Evolutionary conservation across 2,329 filamentous ascomycete genomes (phyloP).

Genomic region (Paraconiothyrium brasiliense): DNA sequence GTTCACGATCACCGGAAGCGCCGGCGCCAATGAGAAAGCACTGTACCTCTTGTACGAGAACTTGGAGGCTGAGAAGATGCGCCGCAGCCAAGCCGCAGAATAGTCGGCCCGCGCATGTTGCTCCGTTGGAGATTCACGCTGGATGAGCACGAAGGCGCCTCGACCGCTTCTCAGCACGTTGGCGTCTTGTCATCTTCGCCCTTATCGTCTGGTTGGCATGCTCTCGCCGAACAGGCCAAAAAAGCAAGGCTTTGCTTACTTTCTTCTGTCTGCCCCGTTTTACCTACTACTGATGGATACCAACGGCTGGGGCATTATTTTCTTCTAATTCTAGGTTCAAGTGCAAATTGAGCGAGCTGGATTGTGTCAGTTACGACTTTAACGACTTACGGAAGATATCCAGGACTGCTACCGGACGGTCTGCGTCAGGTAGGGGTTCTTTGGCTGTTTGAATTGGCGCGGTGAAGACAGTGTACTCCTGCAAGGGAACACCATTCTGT

Average conservation of each 20-base stretch:
- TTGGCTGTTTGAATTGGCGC: slow-evolving; percentile 27
- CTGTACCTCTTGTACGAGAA: slow-evolving; percentile 98
- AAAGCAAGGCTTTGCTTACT: slow-evolving; percentile 47
- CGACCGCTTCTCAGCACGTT: slow-evolving; percentile 17
- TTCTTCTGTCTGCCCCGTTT: slow-evolving; percentile 34
- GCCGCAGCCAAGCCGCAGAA: slow-evolving; percentile 78
- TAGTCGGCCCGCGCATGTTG: slow-evolving; percentile 36
- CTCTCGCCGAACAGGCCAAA: slow-evolving; percentile 24
- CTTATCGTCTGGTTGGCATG: slow-evolving; percentile 17
- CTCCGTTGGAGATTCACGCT: slow-evolving; percentile 8
- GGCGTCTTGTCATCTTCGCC: slow-evolving; percentile 12
- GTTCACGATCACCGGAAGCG: slow-evolving; percentile 99
- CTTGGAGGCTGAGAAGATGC: slow-evolving; percentile 98
- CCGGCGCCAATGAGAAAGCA: slow-evolving; percentile 92
- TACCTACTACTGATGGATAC: slow-evolving; percentile 42
- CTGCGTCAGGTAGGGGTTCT: slow-evolving; percentile 37
- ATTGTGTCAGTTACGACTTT: slow-evolving; percentile 49
- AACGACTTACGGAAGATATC: slow-evolving; percentile 55
- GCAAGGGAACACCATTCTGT: slow-evolving; percentile 19
- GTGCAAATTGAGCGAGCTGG: slow-evolving; percentile 50
- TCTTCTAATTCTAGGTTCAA: slow-evolving; percentile 40
- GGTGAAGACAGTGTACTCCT: slow-evolving; percentile 14
- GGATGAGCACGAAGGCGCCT: slow-evolving; percentile 14
- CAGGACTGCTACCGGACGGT: slow-evolving; percentile 41
- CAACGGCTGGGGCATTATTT: slow-evolving; percentile 42